phyloP scores from a whole-genome alignment of 768 basidiomycete genomes.

The Lyophyllum shimeji region DNA sequence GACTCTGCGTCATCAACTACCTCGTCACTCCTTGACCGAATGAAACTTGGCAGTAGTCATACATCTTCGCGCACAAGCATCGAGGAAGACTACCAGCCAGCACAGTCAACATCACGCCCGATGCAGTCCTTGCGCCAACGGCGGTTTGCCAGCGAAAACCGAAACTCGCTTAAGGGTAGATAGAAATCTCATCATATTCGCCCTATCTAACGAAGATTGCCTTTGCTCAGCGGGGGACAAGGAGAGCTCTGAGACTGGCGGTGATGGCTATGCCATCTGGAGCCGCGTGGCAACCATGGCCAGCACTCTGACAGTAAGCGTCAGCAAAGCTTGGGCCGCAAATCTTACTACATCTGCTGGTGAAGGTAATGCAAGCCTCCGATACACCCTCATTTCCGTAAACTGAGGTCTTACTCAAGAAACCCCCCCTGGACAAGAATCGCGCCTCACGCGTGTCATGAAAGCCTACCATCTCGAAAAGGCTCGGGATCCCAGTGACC shows the following conservation, averaged over 20 bases:
- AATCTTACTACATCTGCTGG: constrained; percentile 40
- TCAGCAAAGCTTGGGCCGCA: constrained; percentile 55
- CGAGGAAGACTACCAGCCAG: constrained; percentile 33
- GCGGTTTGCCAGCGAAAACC: not conserved
- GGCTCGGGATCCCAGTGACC: constrained; percentile 53
- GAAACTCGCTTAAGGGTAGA: not conserved
- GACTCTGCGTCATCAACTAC: constrained; percentile 10
- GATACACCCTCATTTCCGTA: not conserved
- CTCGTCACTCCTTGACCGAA: constrained; percentile 38
- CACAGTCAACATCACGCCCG: not conserved
- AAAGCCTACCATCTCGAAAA: constrained; percentile 67
- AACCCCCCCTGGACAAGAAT: constrained; percentile 55
- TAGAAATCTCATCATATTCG: not conserved
- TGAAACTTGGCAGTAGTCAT: constrained; percentile 29
- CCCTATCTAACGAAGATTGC: not conserved
- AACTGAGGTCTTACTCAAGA: constrained; percentile 25
- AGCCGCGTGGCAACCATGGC: constrained; percentile 54
- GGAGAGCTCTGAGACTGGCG: constrained; percentile 18
- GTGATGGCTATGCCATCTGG: constrained; percentile 53
- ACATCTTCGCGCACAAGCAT: constrained; percentile 43
- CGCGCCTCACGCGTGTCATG: constrained; percentile 61
- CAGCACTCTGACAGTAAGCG: constrained; percentile 51
- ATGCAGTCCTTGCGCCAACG: constrained; percentile 6
- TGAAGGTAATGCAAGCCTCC: constrained; percentile 37
- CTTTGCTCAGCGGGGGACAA: not conserved